phyloP scores from a whole-genome alignment of 208 protist species.

The Trypanosomatidae sp. region DNA sequence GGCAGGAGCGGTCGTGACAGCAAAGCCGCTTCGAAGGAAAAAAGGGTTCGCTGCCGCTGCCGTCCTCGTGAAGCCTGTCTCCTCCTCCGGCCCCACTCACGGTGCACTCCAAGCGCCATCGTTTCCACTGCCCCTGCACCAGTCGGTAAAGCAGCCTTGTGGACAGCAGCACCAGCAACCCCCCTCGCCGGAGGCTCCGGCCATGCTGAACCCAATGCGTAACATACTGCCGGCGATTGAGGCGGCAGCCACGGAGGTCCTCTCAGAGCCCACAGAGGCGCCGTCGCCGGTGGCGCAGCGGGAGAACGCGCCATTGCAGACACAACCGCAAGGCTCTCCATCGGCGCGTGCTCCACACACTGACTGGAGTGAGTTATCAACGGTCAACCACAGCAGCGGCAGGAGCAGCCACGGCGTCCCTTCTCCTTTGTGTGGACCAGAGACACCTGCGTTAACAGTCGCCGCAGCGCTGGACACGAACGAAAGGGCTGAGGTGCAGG shows the following conservation, averaged over 20 bases:
- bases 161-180: conserved; percentile 3
- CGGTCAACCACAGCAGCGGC: neutral
- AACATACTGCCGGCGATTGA: conserved; percentile 24
- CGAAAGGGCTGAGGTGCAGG: neutral
- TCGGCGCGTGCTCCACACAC: neutral
- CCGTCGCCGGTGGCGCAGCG: neutral
- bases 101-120: neutral
- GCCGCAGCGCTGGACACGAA: neutral
- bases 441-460: neutral
- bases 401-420: neutral
- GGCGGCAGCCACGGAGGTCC: conserved; percentile 19
- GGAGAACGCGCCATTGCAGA: neutral
- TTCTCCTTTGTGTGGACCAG: neutral
- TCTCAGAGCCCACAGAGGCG: neutral
- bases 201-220: conserved; percentile 13
- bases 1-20: neutral
- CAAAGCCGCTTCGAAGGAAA: conserved; percentile 7
- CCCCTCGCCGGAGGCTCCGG: neutral
- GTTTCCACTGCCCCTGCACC: neutral
- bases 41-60: conserved; percentile 21
- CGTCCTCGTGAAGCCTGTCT: conserved; percentile 13
- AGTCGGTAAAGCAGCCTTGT: neutral
- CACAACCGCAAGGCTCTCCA: neutral
- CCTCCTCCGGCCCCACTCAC: neutral
- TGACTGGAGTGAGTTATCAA: conserved; percentile 3